Evolutionary conservation across 805 yeast genomes (phyloP).

Genomic region (Pichia cephalocereana): DNA sequence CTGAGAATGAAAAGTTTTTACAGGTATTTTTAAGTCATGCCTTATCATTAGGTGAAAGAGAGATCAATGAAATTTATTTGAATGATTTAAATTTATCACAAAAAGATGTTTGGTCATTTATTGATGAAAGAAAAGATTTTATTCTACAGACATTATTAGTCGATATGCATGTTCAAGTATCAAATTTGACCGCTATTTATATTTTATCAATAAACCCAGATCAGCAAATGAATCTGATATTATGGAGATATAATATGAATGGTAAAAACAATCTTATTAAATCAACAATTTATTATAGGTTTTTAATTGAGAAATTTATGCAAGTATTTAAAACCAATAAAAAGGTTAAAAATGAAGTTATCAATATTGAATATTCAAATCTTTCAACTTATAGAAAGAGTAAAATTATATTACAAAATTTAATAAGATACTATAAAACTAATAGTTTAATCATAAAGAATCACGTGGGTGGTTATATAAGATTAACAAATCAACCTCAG

Average conservation of each 20-base stretch:
- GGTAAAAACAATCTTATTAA: not conserved
- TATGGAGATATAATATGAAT: constrained; percentile 2
- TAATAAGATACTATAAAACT: not conserved
- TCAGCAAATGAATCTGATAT: not conserved
- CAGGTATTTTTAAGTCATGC: not conserved
- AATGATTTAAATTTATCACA: no score
- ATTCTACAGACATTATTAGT: not conserved
- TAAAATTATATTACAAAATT: not conserved
- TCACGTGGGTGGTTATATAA: constrained; percentile 6
- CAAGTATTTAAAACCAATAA: not conserved
- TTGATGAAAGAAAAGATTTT: not conserved
- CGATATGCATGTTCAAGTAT: not conserved
- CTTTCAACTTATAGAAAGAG: constrained; percentile 3
- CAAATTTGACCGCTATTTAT: not conserved
- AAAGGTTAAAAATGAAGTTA: not conserved
- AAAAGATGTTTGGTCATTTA: not conserved
- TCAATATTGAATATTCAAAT: constrained; percentile 6
- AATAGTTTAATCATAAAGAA: constrained; percentile 1
- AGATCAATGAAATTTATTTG: no score
- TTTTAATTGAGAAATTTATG: not conserved
- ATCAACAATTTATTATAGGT: not conserved
- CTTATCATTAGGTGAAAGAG: not conserved
- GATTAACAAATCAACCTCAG: not conserved
- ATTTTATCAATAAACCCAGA: not conserved
- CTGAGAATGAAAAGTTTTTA: not conserved